A percentile compares a stretch with the other conserved stretches of the same genome.
These are phyloP conservation scores for Penicillium sp. DNA, from an alignment of 2,329 filamentous ascomycete genomes.

Conservation along the genomic window DNA sequence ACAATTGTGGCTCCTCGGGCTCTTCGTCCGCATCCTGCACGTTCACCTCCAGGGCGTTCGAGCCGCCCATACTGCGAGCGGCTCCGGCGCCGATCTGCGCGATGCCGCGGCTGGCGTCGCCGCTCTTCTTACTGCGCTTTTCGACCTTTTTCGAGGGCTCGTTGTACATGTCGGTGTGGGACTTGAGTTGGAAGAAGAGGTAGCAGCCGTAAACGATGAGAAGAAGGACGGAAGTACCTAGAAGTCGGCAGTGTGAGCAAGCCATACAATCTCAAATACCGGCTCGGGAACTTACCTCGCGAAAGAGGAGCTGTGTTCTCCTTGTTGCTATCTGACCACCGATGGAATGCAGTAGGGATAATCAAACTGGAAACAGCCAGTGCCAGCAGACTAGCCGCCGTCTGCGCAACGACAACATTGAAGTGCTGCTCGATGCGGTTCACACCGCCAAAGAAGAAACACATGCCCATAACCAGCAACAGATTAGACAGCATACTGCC, in stretches of 20 bases:
- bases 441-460: slow-evolving; percentile 84
- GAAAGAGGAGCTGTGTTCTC: slow-evolving; percentile 2
- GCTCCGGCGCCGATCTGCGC: slow-evolving; percentile 57
- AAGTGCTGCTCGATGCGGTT: slow-evolving; percentile 81
- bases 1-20: slow-evolving; percentile 72
- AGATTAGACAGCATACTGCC: slow-evolving; percentile 91
- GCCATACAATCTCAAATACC: too few species aligned
- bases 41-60: slow-evolving; percentile 51
- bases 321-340: slow-evolving; percentile 45
- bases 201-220: slow-evolving; percentile 82
- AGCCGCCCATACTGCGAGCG: slow-evolving; percentile 49
- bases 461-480: slow-evolving; percentile 86
- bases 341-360: slow-evolving; percentile 83
- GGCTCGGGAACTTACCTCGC: not conserved
- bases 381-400: slow-evolving; percentile 77
- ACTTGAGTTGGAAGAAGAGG: slow-evolving; percentile 88
- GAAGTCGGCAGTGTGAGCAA: not conserved
- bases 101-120: slow-evolving; percentile 52
- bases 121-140: slow-evolving; percentile 52
- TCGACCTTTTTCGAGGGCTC: slow-evolving; percentile 76
- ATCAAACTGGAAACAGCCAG: slow-evolving; percentile 80
- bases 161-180: slow-evolving; percentile 78
- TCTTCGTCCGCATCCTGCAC: slow-evolving; percentile 66
- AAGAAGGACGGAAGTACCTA: slow-evolving; percentile 62
- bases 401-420: slow-evolving; percentile 90